phyloP scores from a whole-genome alignment of 1,284 basidiomycete genomes.

The Quambalaria eucalypti region DNA sequence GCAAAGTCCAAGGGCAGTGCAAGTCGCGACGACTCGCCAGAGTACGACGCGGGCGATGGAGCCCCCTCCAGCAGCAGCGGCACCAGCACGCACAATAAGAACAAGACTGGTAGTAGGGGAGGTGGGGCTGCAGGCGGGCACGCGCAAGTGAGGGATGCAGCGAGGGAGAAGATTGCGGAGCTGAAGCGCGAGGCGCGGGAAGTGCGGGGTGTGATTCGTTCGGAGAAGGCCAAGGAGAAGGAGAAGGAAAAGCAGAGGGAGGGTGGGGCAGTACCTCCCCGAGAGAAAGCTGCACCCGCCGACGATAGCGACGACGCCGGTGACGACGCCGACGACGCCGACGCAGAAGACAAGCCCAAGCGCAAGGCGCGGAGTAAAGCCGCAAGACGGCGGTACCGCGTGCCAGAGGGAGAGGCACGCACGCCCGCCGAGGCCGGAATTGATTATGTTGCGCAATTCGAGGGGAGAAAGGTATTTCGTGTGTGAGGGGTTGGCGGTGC shows the following conservation, averaged over 20 bases:
- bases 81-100: slow-evolving; percentile 3
- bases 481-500: too few species aligned
- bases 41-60: slow-evolving; percentile 13
- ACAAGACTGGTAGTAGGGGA: not conserved
- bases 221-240: slow-evolving; percentile 8
- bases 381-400: slow-evolving; percentile 11
- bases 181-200: slow-evolving; percentile 13
- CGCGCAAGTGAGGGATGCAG: too few species aligned
- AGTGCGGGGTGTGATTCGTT: slow-evolving; percentile 12
- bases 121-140: too few species aligned
- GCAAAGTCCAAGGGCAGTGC: not conserved
- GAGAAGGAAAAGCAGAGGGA: not conserved
- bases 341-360: slow-evolving; percentile 13
- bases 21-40: not conserved
- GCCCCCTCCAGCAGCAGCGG: slow-evolving; percentile 4
- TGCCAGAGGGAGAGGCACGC: slow-evolving; percentile 9
- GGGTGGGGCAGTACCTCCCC: too few species aligned
- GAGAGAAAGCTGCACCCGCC: too few species aligned
- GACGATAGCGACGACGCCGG: slow-evolving; percentile 4
- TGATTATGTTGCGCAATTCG: slow-evolving; percentile 25
- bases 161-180: slow-evolving; percentile 1
- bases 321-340: slow-evolving; percentile 4
- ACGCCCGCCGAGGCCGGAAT: slow-evolving; percentile 24
- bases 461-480: slow-evolving; percentile 3
- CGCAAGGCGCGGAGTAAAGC: slow-evolving; percentile 17